phyloP scores from a whole-genome alignment of 1,284 basidiomycete genomes.

The Taiwanofungus camphoratus region DNA sequence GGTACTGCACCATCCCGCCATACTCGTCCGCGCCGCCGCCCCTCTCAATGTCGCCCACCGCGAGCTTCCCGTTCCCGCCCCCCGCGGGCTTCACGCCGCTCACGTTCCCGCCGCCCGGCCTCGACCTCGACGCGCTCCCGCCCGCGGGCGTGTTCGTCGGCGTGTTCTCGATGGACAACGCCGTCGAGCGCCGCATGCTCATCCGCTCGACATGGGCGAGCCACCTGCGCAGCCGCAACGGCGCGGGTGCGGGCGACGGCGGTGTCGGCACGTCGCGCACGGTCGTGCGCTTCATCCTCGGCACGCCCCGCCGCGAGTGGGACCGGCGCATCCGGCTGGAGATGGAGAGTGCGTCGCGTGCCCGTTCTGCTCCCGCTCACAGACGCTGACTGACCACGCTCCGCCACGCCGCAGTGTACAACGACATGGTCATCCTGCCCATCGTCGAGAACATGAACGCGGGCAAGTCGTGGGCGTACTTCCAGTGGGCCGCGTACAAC shows the following conservation, averaged over 20 bases:
- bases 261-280: conserved; percentile 80
- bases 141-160: conserved; percentile 90
- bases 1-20: conserved; percentile 75
- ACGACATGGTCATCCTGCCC: conserved; percentile 85
- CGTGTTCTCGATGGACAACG: conserved; percentile 87
- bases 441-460: conserved; percentile 88
- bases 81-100: conserved; percentile 34
- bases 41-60: conserved; percentile 32
- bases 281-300: conserved; percentile 88
- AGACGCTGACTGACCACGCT: neutral
- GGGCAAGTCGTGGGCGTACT: conserved; percentile 83
- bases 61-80: conserved; percentile 32
- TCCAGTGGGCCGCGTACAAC: conserved; percentile 85
- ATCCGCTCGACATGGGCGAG: conserved; percentile 88
- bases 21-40: conserved; percentile 35
- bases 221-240: conserved; percentile 74
- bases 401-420: conserved; percentile 57
- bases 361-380: neutral
- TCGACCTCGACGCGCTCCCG: conserved; percentile 70
- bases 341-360: conserved; percentile 73
- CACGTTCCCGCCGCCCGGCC: conserved; percentile 56
- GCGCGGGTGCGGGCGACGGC: conserved; percentile 63
- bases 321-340: conserved; percentile 81
- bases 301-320: conserved; percentile 77
- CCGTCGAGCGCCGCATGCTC: conserved; percentile 82